phyloP scores from a whole-genome alignment of 169 alveolate species.

The Cryptosporidium meleagridis region DNA sequence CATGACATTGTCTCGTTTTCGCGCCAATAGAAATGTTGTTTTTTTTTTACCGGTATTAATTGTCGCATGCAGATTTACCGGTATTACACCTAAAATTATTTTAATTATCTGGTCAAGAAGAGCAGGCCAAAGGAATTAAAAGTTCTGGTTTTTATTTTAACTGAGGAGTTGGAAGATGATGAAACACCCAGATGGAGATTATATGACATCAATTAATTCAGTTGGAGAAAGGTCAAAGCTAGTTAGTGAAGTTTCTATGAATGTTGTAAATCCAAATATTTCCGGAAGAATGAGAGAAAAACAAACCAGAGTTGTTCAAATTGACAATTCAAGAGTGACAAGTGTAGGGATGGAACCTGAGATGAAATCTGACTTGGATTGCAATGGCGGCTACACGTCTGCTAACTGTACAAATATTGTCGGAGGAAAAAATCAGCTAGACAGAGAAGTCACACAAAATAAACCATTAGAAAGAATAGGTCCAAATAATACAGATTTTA shows the following conservation, averaged over 20 bases:
- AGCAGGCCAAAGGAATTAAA: slow-evolving; percentile 22
- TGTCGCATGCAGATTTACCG: slow-evolving; percentile 74
- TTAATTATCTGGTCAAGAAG: slow-evolving; percentile 8
- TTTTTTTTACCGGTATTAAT: slow-evolving; percentile 42
- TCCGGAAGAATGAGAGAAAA: slow-evolving; percentile 23
- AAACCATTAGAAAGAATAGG: background rate
- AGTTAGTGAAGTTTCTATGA: slow-evolving; percentile 13
- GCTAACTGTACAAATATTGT: background rate
- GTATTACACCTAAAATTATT: slow-evolving; percentile 19
- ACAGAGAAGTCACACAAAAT: background rate
- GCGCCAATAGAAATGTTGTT: slow-evolving; percentile 21
- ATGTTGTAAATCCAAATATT: background rate
- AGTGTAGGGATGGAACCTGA: slow-evolving; percentile 5
- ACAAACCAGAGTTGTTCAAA: slow-evolving; percentile 61
- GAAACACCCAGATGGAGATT: slow-evolving; percentile 24
- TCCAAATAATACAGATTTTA: slow-evolving; percentile 7
- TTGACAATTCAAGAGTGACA: background rate
- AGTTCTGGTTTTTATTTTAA: slow-evolving; percentile 7
- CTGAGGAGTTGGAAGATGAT: slow-evolving; percentile 37
- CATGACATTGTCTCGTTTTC: slow-evolving; percentile 71
- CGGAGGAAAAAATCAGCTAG: background rate
- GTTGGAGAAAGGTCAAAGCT: slow-evolving; percentile 23
- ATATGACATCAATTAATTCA: background rate
- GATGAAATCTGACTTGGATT: background rate
- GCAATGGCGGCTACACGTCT: background rate